Evolutionary conservation across 306 rosid genomes (phyloP).

Genomic region (Ceratonia siliqua): DNA sequence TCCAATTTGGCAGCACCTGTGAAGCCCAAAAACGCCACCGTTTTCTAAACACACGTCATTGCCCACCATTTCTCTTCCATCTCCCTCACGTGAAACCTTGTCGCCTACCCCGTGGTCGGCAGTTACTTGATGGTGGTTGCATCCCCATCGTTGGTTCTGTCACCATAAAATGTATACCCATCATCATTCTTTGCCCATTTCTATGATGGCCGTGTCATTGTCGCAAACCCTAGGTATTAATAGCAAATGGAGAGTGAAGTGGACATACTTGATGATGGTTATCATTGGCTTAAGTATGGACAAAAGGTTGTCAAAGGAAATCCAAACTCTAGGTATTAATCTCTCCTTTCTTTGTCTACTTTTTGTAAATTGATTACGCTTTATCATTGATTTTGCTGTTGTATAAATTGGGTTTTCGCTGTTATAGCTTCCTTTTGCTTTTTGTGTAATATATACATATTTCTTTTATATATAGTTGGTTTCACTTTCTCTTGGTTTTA

Average conservation of each 20-base stretch:
- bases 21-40: too few species aligned
- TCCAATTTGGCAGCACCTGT: too few species aligned
- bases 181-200: too few species aligned
- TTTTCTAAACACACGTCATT: too few species aligned
- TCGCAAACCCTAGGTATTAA: too few species aligned
- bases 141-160: too few species aligned
- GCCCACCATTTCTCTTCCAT: too few species aligned
- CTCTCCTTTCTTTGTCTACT: constrained; percentile 9
- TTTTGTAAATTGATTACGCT: neutral
- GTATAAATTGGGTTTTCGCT: neutral
- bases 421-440: neutral
- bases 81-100: too few species aligned
- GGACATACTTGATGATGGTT: constrained; percentile 90
- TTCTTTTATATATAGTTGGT: neutral
- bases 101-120: too few species aligned
- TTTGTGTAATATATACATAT: neutral
- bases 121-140: too few species aligned
- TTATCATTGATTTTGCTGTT: neutral
- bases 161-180: too few species aligned
- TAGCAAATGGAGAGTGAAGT: constrained; percentile 81
- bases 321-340: constrained; percentile 82
- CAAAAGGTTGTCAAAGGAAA: constrained; percentile 95
- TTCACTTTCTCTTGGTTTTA: constrained; percentile 13
- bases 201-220: too few species aligned
- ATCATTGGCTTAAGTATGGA: constrained; percentile 94